phyloP scores from a whole-genome alignment of 495 filamentous ascomycete species.

The Tuber borchii region DNA sequence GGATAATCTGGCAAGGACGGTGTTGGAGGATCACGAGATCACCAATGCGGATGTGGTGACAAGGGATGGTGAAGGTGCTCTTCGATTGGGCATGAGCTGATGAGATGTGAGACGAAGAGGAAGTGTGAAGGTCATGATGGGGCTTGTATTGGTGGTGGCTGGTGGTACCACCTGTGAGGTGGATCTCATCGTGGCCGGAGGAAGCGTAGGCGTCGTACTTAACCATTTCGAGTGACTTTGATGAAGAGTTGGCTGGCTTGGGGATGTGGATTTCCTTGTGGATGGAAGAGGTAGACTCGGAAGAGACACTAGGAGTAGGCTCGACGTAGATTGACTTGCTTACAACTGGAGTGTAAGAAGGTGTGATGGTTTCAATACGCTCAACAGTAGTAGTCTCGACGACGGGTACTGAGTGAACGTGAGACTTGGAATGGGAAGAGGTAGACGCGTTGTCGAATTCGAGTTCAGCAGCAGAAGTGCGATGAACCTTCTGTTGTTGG shows the following conservation, averaged over 20 bases:
- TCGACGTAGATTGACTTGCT: background rate
- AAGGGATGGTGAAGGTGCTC: constrained; percentile 87
- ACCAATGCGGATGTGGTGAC: constrained; percentile 97
- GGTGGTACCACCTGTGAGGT: constrained; percentile 5
- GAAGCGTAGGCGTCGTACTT: constrained; percentile 37
- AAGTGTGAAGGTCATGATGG: constrained; percentile 23
- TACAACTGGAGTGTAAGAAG: constrained; percentile 10
- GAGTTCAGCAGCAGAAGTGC: constrained; percentile 2
- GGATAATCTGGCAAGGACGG: constrained; percentile 99
- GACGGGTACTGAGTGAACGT: constrained; percentile 11
- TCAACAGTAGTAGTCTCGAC: constrained; percentile 6
- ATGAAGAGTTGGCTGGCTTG: background rate
- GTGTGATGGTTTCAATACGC: constrained; percentile 1
- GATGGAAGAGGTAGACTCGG: constrained; percentile 23
- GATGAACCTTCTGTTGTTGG: background rate
- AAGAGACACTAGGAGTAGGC: constrained; percentile 10
- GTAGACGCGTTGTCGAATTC: constrained; percentile 19
- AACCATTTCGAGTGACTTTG: constrained; percentile 38
- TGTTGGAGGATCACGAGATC: constrained; percentile 98
- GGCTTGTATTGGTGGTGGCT: constrained; percentile 13
- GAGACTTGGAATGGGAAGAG: constrained; percentile 9
- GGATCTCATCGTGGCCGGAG: constrained; percentile 20
- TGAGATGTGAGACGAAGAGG: constrained; percentile 40
- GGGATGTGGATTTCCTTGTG: background rate
- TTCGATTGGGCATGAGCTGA: constrained; percentile 53